Percentiles rank a stretch among this genome's conserved stretches.
Evolutionary conservation across 2,329 filamentous ascomycete genomes (phyloP).

Genomic region (Talaromyces pinophilus): DNA sequence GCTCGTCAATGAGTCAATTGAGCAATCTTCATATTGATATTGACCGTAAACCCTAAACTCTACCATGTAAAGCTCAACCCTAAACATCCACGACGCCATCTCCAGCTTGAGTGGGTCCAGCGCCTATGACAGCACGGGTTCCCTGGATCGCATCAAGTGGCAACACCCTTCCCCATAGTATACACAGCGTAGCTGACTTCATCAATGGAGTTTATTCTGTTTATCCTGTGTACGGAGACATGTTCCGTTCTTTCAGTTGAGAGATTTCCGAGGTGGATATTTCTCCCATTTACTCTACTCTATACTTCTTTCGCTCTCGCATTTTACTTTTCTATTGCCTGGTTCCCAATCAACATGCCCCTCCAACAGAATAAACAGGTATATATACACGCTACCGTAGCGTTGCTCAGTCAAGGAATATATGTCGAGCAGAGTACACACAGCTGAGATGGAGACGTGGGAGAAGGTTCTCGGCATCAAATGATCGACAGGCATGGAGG

Average conservation of each 20-base stretch:
- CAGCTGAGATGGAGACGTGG: not conserved
- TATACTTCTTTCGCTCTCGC: not conserved
- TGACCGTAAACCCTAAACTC: not conserved
- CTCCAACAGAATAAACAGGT: not conserved
- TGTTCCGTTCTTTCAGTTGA: not conserved
- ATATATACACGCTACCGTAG: not conserved
- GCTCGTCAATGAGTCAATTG: not conserved
- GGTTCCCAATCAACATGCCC: not conserved
- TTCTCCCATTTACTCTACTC: not conserved
- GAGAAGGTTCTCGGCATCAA: not conserved
- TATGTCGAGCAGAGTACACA: not conserved
- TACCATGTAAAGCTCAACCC: not conserved
- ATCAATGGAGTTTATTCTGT: not conserved
- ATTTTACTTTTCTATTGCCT: not conserved
- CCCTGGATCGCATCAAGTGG: not conserved
- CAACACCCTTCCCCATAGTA: not conserved
- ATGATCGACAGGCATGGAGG: not conserved
- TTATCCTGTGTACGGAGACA: not conserved
- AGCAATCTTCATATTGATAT: not conserved
- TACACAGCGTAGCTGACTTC: not conserved
- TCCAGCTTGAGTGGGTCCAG: not conserved
- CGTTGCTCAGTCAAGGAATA: not conserved
- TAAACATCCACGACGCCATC: not conserved
- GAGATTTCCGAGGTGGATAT: not conserved
- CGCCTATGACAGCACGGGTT: not conserved